Conservation (phyloP, 352 stramenopile genomes). For the Pythium dissotocum region DNA sequence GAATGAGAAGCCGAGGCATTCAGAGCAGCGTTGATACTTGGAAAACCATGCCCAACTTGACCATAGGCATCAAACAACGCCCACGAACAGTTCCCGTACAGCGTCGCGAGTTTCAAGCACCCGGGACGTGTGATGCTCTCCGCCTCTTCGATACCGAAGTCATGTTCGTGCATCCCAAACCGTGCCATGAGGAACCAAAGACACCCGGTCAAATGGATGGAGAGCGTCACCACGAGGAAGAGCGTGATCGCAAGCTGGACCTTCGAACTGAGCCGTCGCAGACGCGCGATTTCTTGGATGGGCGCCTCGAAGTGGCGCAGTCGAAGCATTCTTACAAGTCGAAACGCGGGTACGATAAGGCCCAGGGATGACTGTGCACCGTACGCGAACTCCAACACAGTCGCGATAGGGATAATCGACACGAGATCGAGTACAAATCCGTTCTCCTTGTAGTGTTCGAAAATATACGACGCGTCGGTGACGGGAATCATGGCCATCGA, state of each 20-base stretch:
- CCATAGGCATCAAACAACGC: slow-evolving; percentile 67
- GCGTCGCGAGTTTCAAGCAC: slow-evolving; percentile 48
- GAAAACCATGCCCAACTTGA: slow-evolving; percentile 52
- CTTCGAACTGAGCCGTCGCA: slow-evolving; percentile 61
- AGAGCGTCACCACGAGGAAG: slow-evolving; percentile 62
- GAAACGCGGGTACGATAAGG: slow-evolving; percentile 41
- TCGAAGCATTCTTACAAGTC: slow-evolving; percentile 52
- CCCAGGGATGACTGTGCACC: slow-evolving; percentile 17
- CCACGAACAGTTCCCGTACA: slow-evolving; percentile 72
- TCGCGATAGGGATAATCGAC: slow-evolving; percentile 53
- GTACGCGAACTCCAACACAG: slow-evolving; percentile 50
- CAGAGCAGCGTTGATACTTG: not conserved
- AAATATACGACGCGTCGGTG: slow-evolving; percentile 66
- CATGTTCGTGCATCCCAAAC: slow-evolving; percentile 40
- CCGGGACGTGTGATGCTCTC: slow-evolving; percentile 38
- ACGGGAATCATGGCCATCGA: slow-evolving; percentile 62
- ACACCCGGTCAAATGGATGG: slow-evolving; percentile 62
- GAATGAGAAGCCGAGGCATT: not conserved
- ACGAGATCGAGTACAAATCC: slow-evolving; percentile 56
- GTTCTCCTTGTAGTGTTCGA: slow-evolving; percentile 56
- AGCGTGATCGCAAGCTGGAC: slow-evolving; percentile 54
- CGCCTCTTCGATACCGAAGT: slow-evolving; percentile 25
- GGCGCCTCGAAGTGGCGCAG: slow-evolving; percentile 48
- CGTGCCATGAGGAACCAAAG: slow-evolving; percentile 77
- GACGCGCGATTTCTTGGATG: slow-evolving; percentile 58